phyloP scores from a whole-genome alignment of 2,329 filamentous ascomycete species.

The Aspergillus sp. region DNA sequence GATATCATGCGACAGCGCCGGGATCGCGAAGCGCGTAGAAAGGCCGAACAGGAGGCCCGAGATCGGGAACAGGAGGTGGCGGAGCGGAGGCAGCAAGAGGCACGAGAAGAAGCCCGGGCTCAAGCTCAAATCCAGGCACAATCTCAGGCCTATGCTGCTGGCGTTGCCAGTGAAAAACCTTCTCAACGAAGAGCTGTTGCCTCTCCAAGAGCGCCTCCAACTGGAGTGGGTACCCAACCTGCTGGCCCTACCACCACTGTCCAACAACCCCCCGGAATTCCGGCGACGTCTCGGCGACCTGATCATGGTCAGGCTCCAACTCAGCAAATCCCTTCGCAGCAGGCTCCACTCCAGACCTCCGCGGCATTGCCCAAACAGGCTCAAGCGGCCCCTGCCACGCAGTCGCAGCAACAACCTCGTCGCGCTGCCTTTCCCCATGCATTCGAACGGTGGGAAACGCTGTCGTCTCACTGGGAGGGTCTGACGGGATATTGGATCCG shows the following conservation, averaged over 20 bases:
- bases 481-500: conserved; percentile 97
- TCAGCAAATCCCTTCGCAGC: conserved; percentile 25
- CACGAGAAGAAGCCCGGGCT: conserved; percentile 26
- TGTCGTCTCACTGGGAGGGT: conserved; percentile 98
- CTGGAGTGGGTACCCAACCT: conserved; percentile 8
- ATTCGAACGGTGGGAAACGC: conserved; percentile 94
- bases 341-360: conserved; percentile 7
- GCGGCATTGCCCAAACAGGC: not conserved
- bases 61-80: conserved; percentile 54
- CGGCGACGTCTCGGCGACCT: conserved; percentile 14
- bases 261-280: conserved; percentile 6
- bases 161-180: conserved; percentile 33
- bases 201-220: conserved; percentile 8
- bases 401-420: conserved; percentile 32
- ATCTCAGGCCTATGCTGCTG: conserved; percentile 44
- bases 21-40: conserved; percentile 70
- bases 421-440: conserved; percentile 86
- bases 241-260: conserved; percentile 14
- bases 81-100: conserved; percentile 45
- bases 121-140: conserved; percentile 19
- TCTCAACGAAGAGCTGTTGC: conserved; percentile 16
- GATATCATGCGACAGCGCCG: conserved; percentile 88
- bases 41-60: conserved; percentile 65
- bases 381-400: not conserved
- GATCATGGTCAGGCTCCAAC: conserved; percentile 16